Evolutionary conservation across 176 grass and related monocot species (phyloP).

Genomic region (Aegilops longissima): DNA sequence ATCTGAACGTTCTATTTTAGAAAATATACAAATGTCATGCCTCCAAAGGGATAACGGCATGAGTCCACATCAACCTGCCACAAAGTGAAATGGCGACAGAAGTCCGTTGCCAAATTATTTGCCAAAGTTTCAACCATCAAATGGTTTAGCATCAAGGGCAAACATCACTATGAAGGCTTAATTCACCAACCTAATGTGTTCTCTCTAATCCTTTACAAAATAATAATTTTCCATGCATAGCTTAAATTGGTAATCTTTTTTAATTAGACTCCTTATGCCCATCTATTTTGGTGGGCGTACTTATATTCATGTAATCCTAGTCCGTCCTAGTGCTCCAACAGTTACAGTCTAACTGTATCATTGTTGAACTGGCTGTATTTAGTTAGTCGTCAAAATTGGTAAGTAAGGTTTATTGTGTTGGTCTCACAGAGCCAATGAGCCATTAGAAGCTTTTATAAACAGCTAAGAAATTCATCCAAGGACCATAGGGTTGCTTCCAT

Average conservation of each 20-base stretch:
- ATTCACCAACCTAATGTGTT: too few species aligned
- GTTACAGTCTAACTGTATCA: not conserved
- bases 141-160: not conserved
- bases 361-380: not conserved
- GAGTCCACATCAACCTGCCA: not conserved
- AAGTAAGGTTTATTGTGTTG: not conserved
- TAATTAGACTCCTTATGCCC: not conserved
- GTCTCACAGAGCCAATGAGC: not conserved
- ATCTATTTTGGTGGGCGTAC: not conserved
- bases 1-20: not conserved
- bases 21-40: not conserved
- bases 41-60: not conserved
- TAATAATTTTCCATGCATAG: not conserved
- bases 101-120: not conserved
- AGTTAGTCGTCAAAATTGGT: not conserved
- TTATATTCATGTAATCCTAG: not conserved
- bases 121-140: not conserved
- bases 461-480: not conserved
- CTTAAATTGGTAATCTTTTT: not conserved
- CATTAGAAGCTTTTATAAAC: constrained; percentile 11
- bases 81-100: not conserved
- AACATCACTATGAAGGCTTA: not conserved
- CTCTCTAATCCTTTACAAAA: not conserved
- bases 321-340: not conserved
- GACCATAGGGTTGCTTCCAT: not conserved